Evolutionary conservation across 352 stramenopile genomes (phyloP).

Genomic region (Phytophthora palmivora): DNA sequence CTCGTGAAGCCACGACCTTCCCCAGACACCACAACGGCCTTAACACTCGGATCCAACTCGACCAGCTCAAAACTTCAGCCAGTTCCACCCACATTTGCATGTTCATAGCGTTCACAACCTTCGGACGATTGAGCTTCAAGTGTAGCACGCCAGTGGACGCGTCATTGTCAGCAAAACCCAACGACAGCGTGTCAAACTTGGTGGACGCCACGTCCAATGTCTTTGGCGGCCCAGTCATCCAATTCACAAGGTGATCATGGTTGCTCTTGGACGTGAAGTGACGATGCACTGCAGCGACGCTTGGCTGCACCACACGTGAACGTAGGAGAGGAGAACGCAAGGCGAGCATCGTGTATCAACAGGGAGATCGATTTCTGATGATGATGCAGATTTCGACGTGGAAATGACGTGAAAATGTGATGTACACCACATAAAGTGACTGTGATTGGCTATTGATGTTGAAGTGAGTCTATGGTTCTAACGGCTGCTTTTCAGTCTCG

Average conservation of each 20-base stretch:
- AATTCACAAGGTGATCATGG: conserved; percentile 51
- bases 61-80: conserved; percentile 72
- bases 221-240: conserved; percentile 58
- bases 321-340: conserved; percentile 18
- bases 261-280: conserved; percentile 45
- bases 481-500: conserved; percentile 24
- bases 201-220: conserved; percentile 45
- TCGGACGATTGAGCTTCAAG: conserved; percentile 84
- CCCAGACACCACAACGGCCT: conserved; percentile 80
- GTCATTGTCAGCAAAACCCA: conserved; percentile 37
- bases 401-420: conserved; percentile 8
- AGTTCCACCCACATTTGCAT: conserved; percentile 92
- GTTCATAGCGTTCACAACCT: conserved; percentile 89
- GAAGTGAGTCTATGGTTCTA: conserved; percentile 29
- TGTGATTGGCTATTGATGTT: conserved; percentile 28
- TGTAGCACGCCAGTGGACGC: conserved; percentile 67
- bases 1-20: conserved; percentile 85
- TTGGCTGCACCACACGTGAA: conserved; percentile 3
- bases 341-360: conserved; percentile 22
- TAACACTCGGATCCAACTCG: conserved; percentile 70
- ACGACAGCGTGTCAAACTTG: conserved; percentile 66
- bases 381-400: conserved; percentile 31
- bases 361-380: conserved; percentile 4
- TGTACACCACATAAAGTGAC: conserved; percentile 18
- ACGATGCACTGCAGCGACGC: conserved; percentile 4